Conservation (phyloP, 352 stramenopile genomes). For the Globisporangium radiosum region DNA sequence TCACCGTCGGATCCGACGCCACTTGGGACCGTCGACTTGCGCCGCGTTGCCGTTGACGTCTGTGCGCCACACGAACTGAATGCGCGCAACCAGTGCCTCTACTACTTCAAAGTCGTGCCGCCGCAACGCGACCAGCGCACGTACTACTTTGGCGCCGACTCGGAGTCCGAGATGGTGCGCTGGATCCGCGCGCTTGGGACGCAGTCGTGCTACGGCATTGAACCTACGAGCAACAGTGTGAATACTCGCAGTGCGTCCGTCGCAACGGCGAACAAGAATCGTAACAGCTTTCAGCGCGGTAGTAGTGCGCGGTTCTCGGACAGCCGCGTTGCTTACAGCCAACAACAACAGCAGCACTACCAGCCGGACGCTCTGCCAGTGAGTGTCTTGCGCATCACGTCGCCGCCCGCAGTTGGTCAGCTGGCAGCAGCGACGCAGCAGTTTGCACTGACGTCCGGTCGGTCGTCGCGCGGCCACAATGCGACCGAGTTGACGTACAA, state of each 20-base stretch:
- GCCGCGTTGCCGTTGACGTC: constrained; percentile 45
- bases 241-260: neutral
- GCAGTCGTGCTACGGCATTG: constrained; percentile 28
- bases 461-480: constrained; percentile 4
- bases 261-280: neutral
- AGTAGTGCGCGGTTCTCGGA: constrained; percentile 10
- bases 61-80: constrained; percentile 55
- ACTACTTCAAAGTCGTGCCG: constrained; percentile 72
- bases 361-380: constrained; percentile 8
- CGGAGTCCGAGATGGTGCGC: constrained; percentile 54
- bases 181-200: constrained; percentile 59
- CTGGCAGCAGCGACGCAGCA: neutral
- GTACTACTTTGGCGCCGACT: constrained; percentile 70
- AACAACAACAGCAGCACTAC: neutral
- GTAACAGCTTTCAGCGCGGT: neutral
- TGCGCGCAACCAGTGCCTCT: constrained; percentile 42
- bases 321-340: constrained; percentile 14
- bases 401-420: neutral
- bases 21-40: constrained; percentile 60
- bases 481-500: constrained; percentile 12
- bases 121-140: constrained; percentile 45
- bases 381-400: constrained; percentile 2
- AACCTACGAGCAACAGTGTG: neutral
- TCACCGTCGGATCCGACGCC: constrained; percentile 57
- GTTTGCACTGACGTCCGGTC: neutral